Conservation (phyloP, 306 rosid genomes). For the Lathyrus aphaca region DNA sequence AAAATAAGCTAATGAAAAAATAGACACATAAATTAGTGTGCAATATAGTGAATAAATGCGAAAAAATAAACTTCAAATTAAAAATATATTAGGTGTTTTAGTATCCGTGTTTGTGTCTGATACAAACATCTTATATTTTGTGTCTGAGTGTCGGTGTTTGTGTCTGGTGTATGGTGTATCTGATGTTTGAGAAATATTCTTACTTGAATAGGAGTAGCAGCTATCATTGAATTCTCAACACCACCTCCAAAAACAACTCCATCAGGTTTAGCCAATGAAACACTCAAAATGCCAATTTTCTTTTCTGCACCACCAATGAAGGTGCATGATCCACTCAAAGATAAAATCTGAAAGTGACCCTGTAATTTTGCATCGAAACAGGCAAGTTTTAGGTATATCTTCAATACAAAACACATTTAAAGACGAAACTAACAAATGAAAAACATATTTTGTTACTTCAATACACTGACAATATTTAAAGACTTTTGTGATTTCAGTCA, state of each 20-base stretch:
- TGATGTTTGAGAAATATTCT: slow-evolving; percentile 1
- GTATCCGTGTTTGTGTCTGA: not conserved
- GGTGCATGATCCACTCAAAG: slow-evolving; percentile 50
- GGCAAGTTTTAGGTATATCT: not conserved
- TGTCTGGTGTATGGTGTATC: not conserved
- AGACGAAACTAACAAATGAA: not conserved
- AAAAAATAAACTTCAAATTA: too few species aligned
- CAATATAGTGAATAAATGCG: too few species aligned
- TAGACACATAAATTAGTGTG: not conserved
- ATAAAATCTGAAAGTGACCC: slow-evolving; percentile 63
- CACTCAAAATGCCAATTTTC: slow-evolving; percentile 35
- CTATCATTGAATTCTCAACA: slow-evolving; percentile 50
- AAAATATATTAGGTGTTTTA: not conserved
- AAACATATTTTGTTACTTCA: too few species aligned
- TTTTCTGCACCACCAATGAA: not conserved
- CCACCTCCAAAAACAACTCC: slow-evolving; percentile 56
- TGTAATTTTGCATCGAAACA: slow-evolving; percentile 14
- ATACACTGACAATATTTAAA: too few species aligned
- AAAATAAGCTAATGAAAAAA: slow-evolving; percentile 46
- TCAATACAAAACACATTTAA: not conserved
- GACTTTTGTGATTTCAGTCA: too few species aligned
- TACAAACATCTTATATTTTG: too few species aligned
- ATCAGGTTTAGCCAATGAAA: slow-evolving; percentile 46
- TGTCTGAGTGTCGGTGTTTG: not conserved
- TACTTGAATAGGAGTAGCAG: slow-evolving; percentile 61